A percentile compares a stretch with the other conserved stretches of the same genome.
Evolutionary conservation across 2,329 filamentous ascomycete genomes (phyloP).

Genomic region (Monascus ruber): DNA sequence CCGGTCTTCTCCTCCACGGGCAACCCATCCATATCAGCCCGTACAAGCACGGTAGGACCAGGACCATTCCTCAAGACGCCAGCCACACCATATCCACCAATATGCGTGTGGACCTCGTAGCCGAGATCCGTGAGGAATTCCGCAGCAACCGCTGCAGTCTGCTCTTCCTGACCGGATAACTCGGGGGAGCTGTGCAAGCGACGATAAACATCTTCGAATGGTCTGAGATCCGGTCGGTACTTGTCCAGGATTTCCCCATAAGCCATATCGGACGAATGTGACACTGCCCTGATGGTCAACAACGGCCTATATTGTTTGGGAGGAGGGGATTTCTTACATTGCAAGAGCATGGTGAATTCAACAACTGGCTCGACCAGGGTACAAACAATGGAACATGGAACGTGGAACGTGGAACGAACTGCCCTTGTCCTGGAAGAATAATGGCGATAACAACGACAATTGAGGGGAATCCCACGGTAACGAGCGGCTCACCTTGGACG

Average conservation of each 20-base stretch:
- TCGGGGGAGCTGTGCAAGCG: constrained; percentile 46
- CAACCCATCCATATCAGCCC: constrained; percentile 53
- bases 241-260: constrained; percentile 13
- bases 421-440: no score
- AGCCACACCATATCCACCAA: constrained; percentile 50
- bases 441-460: no score
- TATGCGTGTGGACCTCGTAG: constrained; percentile 38
- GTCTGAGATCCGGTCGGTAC: constrained; percentile 31
- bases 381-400: no score
- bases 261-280: no score
- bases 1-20: constrained; percentile 47
- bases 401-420: no score
- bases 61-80: constrained; percentile 45
- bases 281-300: no score
- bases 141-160: constrained; percentile 39
- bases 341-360: no score
- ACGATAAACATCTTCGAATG: constrained; percentile 45
- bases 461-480: no score
- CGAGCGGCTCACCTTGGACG: no score
- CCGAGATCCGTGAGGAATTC: constrained; percentile 26
- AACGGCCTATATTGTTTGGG: no score
- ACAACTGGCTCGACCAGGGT: no score
- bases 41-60: constrained; percentile 45
- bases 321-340: no score
- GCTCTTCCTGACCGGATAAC: constrained; percentile 43